Evolutionary conservation across 371 early-diverging fungal genomes (phyloP).

Genomic region (Nematocida sp.): DNA sequence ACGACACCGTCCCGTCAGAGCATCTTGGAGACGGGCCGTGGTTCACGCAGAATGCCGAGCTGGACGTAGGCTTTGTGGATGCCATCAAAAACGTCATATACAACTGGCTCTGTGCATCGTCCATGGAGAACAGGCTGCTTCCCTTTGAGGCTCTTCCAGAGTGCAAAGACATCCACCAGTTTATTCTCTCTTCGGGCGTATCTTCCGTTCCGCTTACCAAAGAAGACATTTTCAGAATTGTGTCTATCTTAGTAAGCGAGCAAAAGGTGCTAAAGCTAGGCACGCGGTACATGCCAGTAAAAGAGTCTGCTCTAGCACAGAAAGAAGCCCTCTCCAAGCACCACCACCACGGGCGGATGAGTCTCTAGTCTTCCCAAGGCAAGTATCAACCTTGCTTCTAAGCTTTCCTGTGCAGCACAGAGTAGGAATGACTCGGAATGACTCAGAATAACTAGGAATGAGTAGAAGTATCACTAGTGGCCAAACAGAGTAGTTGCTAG

Average conservation of each 20-base stretch:
- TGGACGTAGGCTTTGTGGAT: slow-evolving; percentile 84
- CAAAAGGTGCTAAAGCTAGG: slow-evolving; percentile 70
- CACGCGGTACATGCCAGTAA: slow-evolving; percentile 29
- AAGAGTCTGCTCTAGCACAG: too few species aligned
- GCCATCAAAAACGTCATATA: slow-evolving; percentile 71
- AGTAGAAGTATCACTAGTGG: too few species aligned
- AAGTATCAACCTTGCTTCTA: too few species aligned
- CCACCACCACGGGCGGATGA: too few species aligned
- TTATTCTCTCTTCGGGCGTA: slow-evolving; percentile 50
- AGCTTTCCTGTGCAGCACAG: too few species aligned
- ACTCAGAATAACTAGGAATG: too few species aligned
- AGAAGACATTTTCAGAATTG: slow-evolving; percentile 71
- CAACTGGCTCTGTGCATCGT: slow-evolving; percentile 70
- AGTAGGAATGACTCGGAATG: too few species aligned
- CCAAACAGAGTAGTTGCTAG: too few species aligned
- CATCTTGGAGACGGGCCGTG: slow-evolving; percentile 91
- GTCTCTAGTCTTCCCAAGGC: too few species aligned
- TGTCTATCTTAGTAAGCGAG: slow-evolving; percentile 79
- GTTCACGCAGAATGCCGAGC: slow-evolving; percentile 81
- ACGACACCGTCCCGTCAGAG: slow-evolving; percentile 74
- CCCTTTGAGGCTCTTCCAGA: slow-evolving; percentile 46
- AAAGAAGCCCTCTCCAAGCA: too few species aligned
- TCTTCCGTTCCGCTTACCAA: slow-evolving; percentile 67
- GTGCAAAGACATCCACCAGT: slow-evolving; percentile 46
- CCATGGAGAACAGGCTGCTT: slow-evolving; percentile 64